Percentiles rank a stretch among this genome's conserved stretches.
Conservation (phyloP, 306 rosid genomes). For the Alnus glutinosa region DNA sequence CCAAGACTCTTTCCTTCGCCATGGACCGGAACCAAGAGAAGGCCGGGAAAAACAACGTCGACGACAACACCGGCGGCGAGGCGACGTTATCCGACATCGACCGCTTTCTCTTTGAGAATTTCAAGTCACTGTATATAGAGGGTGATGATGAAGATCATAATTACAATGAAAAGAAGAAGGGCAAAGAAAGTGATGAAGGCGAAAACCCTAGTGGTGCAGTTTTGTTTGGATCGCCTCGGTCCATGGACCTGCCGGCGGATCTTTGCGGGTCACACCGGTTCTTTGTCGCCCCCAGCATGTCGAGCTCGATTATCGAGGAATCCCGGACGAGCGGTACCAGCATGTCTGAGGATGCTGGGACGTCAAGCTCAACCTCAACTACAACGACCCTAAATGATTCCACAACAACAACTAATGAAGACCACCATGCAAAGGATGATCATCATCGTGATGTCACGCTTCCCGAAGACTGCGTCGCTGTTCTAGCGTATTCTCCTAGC, state of each 20-base stretch:
- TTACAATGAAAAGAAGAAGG: background rate
- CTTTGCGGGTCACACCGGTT: constrained; percentile 51
- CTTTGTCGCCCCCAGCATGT: constrained; percentile 37
- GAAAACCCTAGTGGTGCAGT: background rate
- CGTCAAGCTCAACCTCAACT: constrained; percentile 32
- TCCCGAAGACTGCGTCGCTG: constrained; percentile 55
- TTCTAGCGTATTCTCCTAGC: constrained; percentile 47
- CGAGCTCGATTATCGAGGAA: constrained; percentile 49
- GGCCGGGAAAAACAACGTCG: background rate
- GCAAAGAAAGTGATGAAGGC: background rate
- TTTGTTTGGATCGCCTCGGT: constrained; percentile 44
- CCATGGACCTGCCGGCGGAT: constrained; percentile 32
- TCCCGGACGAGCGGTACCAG: constrained; percentile 29
- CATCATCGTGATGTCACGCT: background rate
- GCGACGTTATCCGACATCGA: constrained; percentile 71
- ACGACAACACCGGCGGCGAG: constrained; percentile 28
- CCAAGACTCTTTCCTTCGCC: constrained; percentile 61
- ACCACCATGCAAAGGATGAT: background rate
- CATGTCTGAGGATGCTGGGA: constrained; percentile 42
- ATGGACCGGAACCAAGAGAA: constrained; percentile 25
- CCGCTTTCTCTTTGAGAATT: constrained; percentile 71
- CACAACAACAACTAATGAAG: background rate
- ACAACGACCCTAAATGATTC: constrained; percentile 18
- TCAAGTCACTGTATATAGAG: constrained; percentile 52
- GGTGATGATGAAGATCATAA: constrained; percentile 33